phyloP scores from a whole-genome alignment of 2,329 filamentous ascomycete species.

The Fusarium verticillioides region DNA sequence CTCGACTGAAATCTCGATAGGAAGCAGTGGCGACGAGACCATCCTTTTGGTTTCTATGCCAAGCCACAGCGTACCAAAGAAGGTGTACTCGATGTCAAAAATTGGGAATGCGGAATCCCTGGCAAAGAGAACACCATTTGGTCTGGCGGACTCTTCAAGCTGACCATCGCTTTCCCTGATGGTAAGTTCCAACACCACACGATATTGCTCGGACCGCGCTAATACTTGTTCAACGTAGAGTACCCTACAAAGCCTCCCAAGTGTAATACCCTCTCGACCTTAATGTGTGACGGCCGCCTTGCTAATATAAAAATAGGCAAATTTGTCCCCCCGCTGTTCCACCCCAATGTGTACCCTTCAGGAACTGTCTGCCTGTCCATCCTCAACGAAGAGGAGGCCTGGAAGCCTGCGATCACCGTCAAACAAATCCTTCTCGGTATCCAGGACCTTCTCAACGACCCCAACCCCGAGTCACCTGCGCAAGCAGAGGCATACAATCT shows the following conservation, averaged over 20 bases:
- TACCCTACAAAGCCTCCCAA: conserved; percentile 99
- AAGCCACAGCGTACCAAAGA: conserved; percentile 83
- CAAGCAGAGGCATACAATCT: conserved; percentile 98
- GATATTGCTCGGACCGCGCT: conserved; percentile 15
- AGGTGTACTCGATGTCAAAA: conserved; percentile 89
- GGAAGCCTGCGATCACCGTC: conserved; percentile 98
- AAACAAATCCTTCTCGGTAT: conserved; percentile 98
- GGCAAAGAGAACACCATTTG: conserved; percentile 97
- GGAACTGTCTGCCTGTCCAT: conserved; percentile 98
- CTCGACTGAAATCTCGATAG: conserved; percentile 58
- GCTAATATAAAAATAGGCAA: conserved; percentile 72
- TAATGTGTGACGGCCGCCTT: background rate
- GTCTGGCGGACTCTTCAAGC: conserved; percentile 97
- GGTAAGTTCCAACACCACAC: conserved; percentile 64
- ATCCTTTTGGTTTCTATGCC: conserved; percentile 97
- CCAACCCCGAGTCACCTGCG: conserved; percentile 95
- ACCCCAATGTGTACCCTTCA: conserved; percentile 98
- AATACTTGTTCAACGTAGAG: conserved; percentile 64
- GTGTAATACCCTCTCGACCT: conserved; percentile 68
- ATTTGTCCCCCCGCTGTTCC: conserved; percentile 95
- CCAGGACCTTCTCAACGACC: conserved; percentile 94
- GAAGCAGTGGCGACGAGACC: conserved; percentile 96
- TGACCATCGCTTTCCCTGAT: conserved; percentile 92
- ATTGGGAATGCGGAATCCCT: conserved; percentile 96
- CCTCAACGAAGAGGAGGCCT: conserved; percentile 96